Conservation (phyloP, 140 eudicot species). For the Erigeron philadelphicus region DNA sequence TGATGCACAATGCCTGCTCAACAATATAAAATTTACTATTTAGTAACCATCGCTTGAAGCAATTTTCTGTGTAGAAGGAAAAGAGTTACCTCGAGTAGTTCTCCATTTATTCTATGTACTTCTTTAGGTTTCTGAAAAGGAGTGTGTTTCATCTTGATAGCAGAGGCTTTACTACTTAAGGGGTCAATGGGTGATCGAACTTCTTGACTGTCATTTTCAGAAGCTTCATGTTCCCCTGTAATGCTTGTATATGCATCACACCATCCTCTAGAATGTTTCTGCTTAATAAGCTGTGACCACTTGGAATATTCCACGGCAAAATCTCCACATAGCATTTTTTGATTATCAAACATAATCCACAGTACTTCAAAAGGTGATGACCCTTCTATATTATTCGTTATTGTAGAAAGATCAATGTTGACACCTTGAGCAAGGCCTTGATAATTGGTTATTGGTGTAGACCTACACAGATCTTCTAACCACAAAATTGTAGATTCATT, state of each 20-base stretch:
- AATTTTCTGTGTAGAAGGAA: slow-evolving; percentile 17
- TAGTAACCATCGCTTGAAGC: slow-evolving; percentile 11
- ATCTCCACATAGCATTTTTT: slow-evolving; percentile 36
- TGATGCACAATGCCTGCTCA: slow-evolving; percentile 85
- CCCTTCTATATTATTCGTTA: slow-evolving; percentile 29
- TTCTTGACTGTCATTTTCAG: slow-evolving; percentile 52
- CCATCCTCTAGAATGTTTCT: slow-evolving; percentile 64
- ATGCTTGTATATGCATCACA: slow-evolving; percentile 42
- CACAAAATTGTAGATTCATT: slow-evolving; percentile 37
- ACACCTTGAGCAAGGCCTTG: slow-evolving; percentile 27
- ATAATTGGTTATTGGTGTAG: slow-evolving; percentile 28
- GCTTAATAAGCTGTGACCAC: slow-evolving; percentile 46
- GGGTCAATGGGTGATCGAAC: slow-evolving; percentile 45
- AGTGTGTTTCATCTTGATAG: slow-evolving; percentile 24
- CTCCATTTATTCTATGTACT: slow-evolving; percentile 72
- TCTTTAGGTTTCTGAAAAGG: slow-evolving; percentile 80
- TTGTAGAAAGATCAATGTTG: slow-evolving; percentile 27
- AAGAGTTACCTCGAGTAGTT: slow-evolving; percentile 69
- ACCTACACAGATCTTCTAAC: slow-evolving; percentile 43
- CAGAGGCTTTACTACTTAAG: slow-evolving; percentile 33
- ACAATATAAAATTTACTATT: slow-evolving; percentile 23
- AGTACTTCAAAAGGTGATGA: slow-evolving; percentile 43
- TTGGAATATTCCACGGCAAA: slow-evolving; percentile 39
- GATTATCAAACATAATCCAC: slow-evolving; percentile 42
- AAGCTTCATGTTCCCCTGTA: slow-evolving; percentile 41